Evolutionary conservation across 495 filamentous ascomycete genomes (phyloP).

Genomic region (Apiosordaria backusii): DNA sequence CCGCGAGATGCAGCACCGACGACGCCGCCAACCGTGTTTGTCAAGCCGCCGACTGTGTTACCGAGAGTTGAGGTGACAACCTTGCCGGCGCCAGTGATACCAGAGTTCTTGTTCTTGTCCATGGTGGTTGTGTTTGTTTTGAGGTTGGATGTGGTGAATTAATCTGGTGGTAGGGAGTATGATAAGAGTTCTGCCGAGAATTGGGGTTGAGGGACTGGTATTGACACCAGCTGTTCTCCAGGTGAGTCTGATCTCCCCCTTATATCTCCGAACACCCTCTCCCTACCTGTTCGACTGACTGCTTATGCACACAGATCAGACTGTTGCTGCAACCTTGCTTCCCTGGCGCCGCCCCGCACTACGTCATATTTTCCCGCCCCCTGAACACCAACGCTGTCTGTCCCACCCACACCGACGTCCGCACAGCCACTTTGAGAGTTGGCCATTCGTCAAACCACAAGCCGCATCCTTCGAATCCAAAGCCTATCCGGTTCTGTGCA

Average conservation of each 20-base stretch:
- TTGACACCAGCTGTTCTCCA: neutral
- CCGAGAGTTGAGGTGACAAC: slow-evolving; percentile 56
- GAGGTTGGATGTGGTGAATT: neutral
- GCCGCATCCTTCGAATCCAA: neutral
- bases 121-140: slow-evolving; percentile 10
- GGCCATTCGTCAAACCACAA: neutral
- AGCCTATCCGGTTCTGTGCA: too few species aligned
- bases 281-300: neutral
- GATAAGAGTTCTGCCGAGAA: too few species aligned
- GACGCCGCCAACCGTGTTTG: slow-evolving; percentile 66
- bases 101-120: slow-evolving; percentile 46
- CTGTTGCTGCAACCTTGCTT: neutral
- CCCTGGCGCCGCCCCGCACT: neutral
- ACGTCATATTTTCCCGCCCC: neutral
- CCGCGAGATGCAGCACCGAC: slow-evolving; percentile 61
- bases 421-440: neutral
- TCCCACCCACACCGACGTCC: neutral
- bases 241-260: neutral
- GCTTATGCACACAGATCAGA: neutral
- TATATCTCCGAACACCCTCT: neutral
- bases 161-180: too few species aligned
- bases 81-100: slow-evolving; percentile 61
- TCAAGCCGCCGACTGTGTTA: slow-evolving; percentile 51
- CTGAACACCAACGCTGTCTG: neutral
- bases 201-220: neutral